Evolutionary conservation across 768 basidiomycete genomes (phyloP).

Genomic region (Amanita fuliginea): DNA sequence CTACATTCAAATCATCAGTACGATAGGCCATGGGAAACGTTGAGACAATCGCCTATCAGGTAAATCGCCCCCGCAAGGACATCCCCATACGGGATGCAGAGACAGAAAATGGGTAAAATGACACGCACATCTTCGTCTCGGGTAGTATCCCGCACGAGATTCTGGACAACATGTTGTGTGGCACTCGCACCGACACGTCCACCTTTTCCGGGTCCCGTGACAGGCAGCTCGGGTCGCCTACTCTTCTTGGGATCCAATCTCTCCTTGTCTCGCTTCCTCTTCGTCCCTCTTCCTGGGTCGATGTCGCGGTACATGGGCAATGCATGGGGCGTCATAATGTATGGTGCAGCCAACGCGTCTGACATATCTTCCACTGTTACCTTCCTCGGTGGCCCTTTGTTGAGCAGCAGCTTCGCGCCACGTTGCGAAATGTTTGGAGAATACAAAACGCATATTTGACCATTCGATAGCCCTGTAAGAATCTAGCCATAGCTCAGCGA

Average conservation of each 20-base stretch:
- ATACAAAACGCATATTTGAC: constrained; percentile 83
- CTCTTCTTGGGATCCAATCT: constrained; percentile 86
- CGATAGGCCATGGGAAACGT: constrained; percentile 6
- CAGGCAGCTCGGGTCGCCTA: constrained; percentile 83
- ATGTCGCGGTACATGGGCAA: constrained; percentile 89
- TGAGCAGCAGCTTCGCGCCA: constrained; percentile 82
- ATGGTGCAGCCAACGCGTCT: constrained; percentile 71
- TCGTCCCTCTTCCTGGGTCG: constrained; percentile 58
- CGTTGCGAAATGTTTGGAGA: constrained; percentile 85
- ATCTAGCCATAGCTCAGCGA: constrained; percentile 40
- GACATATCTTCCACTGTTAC: constrained; percentile 84
- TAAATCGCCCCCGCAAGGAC: background rate
- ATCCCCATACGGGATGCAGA: constrained; percentile 9
- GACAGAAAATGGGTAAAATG: constrained; percentile 8
- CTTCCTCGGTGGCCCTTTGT: constrained; percentile 78
- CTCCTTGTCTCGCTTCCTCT: constrained; percentile 87
- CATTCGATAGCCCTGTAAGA: constrained; percentile 78
- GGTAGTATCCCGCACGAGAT: constrained; percentile 83
- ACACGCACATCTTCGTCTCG: constrained; percentile 90
- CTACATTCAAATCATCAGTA: constrained; percentile 31
- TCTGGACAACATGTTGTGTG: constrained; percentile 94
- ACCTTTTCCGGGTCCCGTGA: constrained; percentile 87
- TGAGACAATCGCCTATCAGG: constrained; percentile 6
- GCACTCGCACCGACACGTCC: constrained; percentile 95
- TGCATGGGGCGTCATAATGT: constrained; percentile 88